These are phyloP conservation scores for Actinidia arguta DNA, from an alignment of 179 eudicot genomes.

Conservation along the genomic window DNA sequence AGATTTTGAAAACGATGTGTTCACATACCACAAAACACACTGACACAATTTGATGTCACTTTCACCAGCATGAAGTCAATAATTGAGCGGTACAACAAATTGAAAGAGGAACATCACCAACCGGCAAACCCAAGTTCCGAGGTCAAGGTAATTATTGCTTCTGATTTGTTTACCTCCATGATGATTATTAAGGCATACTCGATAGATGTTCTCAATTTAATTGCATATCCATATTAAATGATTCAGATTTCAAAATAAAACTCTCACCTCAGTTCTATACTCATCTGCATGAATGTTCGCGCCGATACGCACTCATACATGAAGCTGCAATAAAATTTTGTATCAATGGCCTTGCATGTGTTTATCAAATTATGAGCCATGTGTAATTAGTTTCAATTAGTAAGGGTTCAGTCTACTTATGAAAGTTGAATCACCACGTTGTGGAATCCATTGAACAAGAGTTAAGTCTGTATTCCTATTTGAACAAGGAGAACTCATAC, in stretches of 20 bases:
- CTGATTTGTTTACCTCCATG: not conserved
- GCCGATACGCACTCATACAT: no score
- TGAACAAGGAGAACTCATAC: not conserved
- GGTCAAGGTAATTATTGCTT: constrained; percentile 26
- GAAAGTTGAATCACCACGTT: no score
- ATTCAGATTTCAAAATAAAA: not conserved
- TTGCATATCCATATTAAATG: not conserved
- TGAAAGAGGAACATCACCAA: constrained; percentile 32
- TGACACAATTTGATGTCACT: constrained; percentile 14
- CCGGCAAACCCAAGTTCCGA: constrained; percentile 24
- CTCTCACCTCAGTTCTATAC: not conserved
- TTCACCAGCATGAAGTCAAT: constrained; percentile 34
- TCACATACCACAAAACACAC: not conserved
- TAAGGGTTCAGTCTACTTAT: no score
- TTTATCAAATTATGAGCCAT: no score
- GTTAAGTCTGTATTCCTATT: not conserved
- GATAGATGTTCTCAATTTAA: not conserved
- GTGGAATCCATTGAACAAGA: not conserved
- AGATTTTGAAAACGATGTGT: not conserved
- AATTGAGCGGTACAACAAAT: constrained; percentile 30
- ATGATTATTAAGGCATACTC: not conserved
- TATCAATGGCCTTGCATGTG: no score
- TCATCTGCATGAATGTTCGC: not conserved
- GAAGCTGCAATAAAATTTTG: no score
- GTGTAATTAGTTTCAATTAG: no score